These are phyloP conservation scores for Ceratocystis cacaofunesta DNA, from an alignment of 2,329 filamentous ascomycete species.

Conservation along the genomic window DNA sequence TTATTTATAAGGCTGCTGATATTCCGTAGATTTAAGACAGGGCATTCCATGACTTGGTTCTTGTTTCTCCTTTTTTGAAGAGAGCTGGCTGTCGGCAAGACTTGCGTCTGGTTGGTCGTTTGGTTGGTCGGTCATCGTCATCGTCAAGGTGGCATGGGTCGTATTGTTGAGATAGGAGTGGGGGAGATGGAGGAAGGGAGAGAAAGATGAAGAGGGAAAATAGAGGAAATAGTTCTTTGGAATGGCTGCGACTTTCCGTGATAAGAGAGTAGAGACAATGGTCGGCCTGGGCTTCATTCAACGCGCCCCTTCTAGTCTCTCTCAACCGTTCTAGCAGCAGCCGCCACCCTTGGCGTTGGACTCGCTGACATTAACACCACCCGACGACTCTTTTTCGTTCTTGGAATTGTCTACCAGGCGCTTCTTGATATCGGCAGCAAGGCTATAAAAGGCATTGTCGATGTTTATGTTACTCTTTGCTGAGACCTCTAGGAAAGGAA, in stretches of 20 bases:
- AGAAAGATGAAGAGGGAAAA: neutral
- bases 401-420: constrained; percentile 84
- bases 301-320: neutral
- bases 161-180: neutral
- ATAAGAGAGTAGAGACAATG: neutral
- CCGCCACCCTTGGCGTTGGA: constrained; percentile 45
- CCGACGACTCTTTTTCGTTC: constrained; percentile 45
- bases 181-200: neutral
- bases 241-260: too few relatives aligned
- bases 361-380: constrained; percentile 55
- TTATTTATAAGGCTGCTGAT: too few relatives aligned
- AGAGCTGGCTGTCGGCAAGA: neutral
- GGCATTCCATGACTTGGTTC: too few relatives aligned
- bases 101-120: neutral
- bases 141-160: neutral
- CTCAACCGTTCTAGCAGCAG: constrained; percentile 50
- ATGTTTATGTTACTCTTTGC: constrained; percentile 99
- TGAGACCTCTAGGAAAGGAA: constrained; percentile 95
- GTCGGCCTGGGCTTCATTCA: neutral
- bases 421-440: constrained; percentile 97
- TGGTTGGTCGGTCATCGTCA: neutral
- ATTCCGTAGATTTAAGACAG: too few relatives aligned
- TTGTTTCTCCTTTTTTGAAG: neutral
- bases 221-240: neutral
- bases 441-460: constrained; percentile 92